These are phyloP conservation scores for Pisolithus albus DNA, from an alignment of 768 basidiomycete genomes.

Conservation along the genomic window DNA sequence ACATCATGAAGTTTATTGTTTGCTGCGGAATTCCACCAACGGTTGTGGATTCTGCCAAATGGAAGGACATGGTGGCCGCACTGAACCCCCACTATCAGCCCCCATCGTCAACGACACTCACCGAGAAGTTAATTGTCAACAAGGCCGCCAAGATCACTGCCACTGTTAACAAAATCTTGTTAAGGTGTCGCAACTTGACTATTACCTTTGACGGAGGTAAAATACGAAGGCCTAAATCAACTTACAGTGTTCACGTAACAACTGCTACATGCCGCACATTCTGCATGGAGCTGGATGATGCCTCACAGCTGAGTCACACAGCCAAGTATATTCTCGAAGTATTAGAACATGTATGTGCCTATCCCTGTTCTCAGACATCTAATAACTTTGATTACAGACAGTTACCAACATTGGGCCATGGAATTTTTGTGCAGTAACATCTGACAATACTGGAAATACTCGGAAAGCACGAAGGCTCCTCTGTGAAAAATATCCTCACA, in stretches of 20 bases:
- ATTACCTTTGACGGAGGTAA: constrained; percentile 19
- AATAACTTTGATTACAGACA: constrained; percentile 10
- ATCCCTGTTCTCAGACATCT: neutral
- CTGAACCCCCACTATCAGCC: constrained; percentile 3
- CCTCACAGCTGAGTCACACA: constrained; percentile 21
- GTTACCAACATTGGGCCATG: constrained; percentile 9
- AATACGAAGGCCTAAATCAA: constrained; percentile 4
- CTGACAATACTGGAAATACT: too few species aligned
- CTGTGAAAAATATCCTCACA: too few species aligned
- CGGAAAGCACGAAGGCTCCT: too few species aligned
- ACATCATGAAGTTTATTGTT: constrained; percentile 6
- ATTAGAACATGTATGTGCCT: constrained; percentile 7
- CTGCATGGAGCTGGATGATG: constrained; percentile 12
- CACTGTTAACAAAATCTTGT: neutral
- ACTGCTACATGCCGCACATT: constrained; percentile 1
- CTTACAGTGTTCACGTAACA: constrained; percentile 17
- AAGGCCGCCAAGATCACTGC: constrained; percentile 11
- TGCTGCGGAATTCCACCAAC: constrained; percentile 8
- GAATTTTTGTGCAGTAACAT: constrained; percentile 4
- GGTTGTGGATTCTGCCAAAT: constrained; percentile 2
- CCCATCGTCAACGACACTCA: constrained; percentile 3
- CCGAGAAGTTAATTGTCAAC: constrained; percentile 9
- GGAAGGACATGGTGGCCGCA: neutral
- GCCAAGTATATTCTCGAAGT: constrained; percentile 19
- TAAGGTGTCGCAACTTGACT: constrained; percentile 5